A percentile compares a stretch with the other conserved stretches of the same genome.
These are phyloP conservation scores for Artemisia argyi DNA, from an alignment of 129 eudicot species.

Conservation along the genomic window DNA sequence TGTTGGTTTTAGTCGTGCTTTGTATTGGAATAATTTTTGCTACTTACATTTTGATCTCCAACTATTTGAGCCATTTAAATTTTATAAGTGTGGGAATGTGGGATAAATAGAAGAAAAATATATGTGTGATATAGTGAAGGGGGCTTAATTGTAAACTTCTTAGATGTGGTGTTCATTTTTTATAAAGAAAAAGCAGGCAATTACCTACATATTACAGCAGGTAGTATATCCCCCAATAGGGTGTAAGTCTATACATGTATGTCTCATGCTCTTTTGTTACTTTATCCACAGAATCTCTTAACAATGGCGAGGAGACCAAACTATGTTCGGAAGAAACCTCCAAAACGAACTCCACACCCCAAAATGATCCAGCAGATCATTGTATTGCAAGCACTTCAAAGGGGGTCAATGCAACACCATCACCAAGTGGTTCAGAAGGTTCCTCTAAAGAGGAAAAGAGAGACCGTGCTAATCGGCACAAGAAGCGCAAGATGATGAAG, in stretches of 20 bases:
- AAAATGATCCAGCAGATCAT: neutral
- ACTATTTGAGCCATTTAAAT: no score
- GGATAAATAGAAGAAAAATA: no score
- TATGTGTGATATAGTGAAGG: no score
- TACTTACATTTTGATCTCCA: no score
- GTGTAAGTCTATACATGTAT: neutral
- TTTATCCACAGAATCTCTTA: constrained; percentile 33
- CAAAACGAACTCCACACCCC: constrained; percentile 3
- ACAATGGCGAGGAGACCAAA: constrained; percentile 21
- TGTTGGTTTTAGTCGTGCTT: no score
- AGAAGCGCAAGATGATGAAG: constrained; percentile 50
- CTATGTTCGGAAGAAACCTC: constrained; percentile 30
- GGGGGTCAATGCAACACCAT: constrained; percentile 8
- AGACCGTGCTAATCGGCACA: constrained; percentile 33
- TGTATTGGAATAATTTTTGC: no score
- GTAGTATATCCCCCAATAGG: neutral
- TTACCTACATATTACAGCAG: no score
- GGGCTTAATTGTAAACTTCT: no score
- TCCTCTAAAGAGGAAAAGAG: constrained; percentile 33
- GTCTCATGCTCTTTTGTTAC: constrained; percentile 5
- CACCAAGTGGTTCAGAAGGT: constrained; percentile 33
- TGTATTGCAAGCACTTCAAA: constrained; percentile 25
- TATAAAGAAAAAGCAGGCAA: no score
- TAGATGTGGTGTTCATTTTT: no score
- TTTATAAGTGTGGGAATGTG: no score